phyloP scores from a whole-genome alignment of 345 rosid species.

The Passiflora organensis region DNA sequence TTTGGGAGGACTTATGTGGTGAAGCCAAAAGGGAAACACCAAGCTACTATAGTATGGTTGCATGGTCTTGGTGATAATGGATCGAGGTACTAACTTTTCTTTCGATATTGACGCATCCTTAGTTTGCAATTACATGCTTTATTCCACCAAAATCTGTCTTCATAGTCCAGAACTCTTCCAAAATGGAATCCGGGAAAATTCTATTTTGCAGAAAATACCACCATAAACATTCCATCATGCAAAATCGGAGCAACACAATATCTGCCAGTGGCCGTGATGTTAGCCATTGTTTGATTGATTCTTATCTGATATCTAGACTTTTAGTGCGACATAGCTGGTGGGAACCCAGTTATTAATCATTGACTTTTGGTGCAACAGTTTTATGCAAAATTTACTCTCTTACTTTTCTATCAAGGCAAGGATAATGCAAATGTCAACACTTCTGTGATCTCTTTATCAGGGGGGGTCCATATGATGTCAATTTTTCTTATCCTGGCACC shows the following conservation, averaged over 20 bases:
- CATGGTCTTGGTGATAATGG: conserved; percentile 54
- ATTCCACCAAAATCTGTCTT: background rate
- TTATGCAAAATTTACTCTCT: conserved; percentile 13
- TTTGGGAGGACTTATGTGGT: conserved; percentile 51
- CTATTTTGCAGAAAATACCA: background rate
- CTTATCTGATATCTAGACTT: conserved; percentile 6
- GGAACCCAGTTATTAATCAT: conserved; percentile 13
- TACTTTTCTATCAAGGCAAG: conserved; percentile 11
- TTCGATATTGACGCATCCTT: background rate
- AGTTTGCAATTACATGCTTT: background rate
- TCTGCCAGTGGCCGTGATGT: background rate
- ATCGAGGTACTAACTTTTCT: conserved; percentile 27
- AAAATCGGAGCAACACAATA: too few relatives aligned
- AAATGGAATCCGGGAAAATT: background rate
- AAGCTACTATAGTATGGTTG: conserved; percentile 50
- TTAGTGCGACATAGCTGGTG: conserved; percentile 1
- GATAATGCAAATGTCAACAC: conserved; percentile 39
- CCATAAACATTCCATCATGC: background rate
- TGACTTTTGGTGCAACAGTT: background rate
- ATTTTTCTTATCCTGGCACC: conserved; percentile 16
- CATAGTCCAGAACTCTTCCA: background rate
- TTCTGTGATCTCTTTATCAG: conserved; percentile 36
- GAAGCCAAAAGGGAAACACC: conserved; percentile 45
- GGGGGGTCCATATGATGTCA: conserved; percentile 34
- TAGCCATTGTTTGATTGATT: too few relatives aligned